Evolutionary conservation across 768 basidiomycete genomes (phyloP), one percentile per base, ranked within the genome.

Genomic region (Boletellus emodensis): DNA sequence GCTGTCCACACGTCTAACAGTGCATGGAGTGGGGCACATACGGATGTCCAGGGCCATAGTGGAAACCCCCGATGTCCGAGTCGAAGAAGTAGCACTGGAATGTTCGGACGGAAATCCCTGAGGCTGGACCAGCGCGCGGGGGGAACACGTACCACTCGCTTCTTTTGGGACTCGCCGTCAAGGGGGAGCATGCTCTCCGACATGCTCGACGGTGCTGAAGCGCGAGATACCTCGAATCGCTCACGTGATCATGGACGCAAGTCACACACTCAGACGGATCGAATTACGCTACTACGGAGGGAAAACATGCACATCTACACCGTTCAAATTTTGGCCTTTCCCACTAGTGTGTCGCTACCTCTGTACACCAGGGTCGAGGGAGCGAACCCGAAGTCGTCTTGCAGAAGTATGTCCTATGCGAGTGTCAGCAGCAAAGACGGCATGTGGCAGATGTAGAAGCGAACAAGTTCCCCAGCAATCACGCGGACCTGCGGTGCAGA

Each of bases 31-130:
- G 17, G 38, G 40, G 30, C 38, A 63, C 83, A 61, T 70, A 90
- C 85, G 94, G 92, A 68, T 97, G 94, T 6, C 93, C 94, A 50
- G 87, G 92, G n/a, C 94, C 94, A 84, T 96, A 94, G 69, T 98
- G 96, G 67, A 97, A 99, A 45, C 96, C 95, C 20, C 96, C 95
- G 69, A 99, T 94, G 67, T 99, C 95, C 30, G 94, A 95, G 71
- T 99, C 95, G 74, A 94, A 99, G 78, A 99, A 99, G 76, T 99
- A 99, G 67, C 95, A 98, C 90, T 96, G 18, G 45, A 46, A 46
- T 36, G 48, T 37, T 50, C 17, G 20, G 35, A 42, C 38, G 42
- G 32, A 46, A 44, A 42, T 6, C 36, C 32, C 32, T 37, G 45
- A 55, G 48, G 42, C 26, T 53, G 40, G 52, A 53, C 28, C 20